These are phyloP conservation scores for Mortierella antarctica DNA, from an alignment of 192 early-diverging fungal genomes.

Conservation along the genomic window DNA sequence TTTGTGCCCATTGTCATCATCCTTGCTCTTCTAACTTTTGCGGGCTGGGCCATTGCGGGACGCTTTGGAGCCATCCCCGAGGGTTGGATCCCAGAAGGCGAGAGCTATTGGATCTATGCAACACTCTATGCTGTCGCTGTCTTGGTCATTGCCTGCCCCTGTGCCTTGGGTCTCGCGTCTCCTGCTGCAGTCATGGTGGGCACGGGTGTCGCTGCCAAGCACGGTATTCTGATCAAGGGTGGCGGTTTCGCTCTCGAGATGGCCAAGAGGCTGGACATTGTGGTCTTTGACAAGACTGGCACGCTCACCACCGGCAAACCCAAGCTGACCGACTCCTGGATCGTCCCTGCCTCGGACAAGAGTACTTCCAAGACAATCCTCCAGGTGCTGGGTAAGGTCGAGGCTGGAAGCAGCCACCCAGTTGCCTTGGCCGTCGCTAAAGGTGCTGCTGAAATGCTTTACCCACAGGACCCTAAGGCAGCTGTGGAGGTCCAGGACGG, in stretches of 20 bases:
- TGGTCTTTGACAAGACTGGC: slow-evolving; percentile 90
- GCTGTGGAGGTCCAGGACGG: slow-evolving; percentile 18
- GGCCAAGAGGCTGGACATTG: slow-evolving; percentile 66
- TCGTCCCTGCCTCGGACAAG: slow-evolving; percentile 4
- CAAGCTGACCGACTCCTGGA: slow-evolving; percentile 58
- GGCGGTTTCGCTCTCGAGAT: slow-evolving; percentile 81
- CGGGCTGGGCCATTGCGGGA: slow-evolving; percentile 64
- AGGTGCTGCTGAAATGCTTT: slow-evolving; percentile 12
- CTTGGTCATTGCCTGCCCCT: slow-evolving; percentile 79
- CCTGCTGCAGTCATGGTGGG: slow-evolving; percentile 83
- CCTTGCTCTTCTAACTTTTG: slow-evolving; percentile 66
- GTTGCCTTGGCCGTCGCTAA: slow-evolving; percentile 70
- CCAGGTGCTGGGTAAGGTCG: slow-evolving; percentile 59
- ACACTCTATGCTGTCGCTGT: slow-evolving; percentile 69
- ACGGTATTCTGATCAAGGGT: slow-evolving; percentile 76
- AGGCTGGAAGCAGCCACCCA: slow-evolving; percentile 75
- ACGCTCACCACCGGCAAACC: slow-evolving; percentile 81
- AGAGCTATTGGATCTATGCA: slow-evolving; percentile 61
- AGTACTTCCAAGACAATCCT: slow-evolving; percentile 23
- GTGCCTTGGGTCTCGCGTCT: slow-evolving; percentile 74
- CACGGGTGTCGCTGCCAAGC: slow-evolving; percentile 72
- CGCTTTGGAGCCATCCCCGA: slow-evolving; percentile 41
- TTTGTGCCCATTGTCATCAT: slow-evolving; percentile 75
- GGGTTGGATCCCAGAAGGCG: slow-evolving; percentile 55
- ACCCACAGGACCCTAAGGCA: slow-evolving; percentile 14